A percentile compares a stretch with the other conserved stretches of the same genome.
Evolutionary conservation across 768 basidiomycete species (phyloP).

Genomic region (Kwoniella dendrophila): DNA sequence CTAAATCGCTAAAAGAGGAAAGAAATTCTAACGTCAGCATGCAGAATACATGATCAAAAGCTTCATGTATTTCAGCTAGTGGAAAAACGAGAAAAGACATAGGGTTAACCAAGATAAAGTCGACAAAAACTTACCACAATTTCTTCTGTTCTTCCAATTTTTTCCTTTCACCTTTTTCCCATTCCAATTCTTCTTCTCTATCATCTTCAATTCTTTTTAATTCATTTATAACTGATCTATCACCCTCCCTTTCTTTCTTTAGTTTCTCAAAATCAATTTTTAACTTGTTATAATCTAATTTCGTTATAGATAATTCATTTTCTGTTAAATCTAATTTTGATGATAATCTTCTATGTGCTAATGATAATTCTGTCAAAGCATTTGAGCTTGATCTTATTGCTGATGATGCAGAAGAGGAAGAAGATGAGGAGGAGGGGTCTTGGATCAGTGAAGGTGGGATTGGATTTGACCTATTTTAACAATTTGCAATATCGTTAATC

Average conservation of each 20-base stretch:
- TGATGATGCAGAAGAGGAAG: conserved; percentile 25
- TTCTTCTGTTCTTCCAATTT: conserved; percentile 50
- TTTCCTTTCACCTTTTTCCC: conserved; percentile 46
- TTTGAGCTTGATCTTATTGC: conserved; percentile 35
- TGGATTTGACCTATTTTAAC: neutral
- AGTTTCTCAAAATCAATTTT: conserved; percentile 37
- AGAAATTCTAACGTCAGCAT: no score
- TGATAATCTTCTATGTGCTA: conserved; percentile 54
- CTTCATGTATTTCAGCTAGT: no score
- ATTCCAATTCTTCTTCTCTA: conserved; percentile 47
- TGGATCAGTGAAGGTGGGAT: no score
- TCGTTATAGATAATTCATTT: conserved; percentile 21
- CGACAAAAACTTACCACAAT: conserved; percentile 43
- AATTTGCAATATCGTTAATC: no score
- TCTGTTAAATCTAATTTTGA: conserved; percentile 53
- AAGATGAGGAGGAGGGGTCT: neutral
- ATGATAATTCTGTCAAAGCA: conserved; percentile 50
- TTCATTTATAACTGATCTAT: conserved; percentile 40
- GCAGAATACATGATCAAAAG: no score
- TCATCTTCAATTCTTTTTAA: conserved; percentile 40
- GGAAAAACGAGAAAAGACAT: no score
- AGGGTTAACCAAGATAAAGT: neutral
- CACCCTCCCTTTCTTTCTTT: conserved; percentile 41
- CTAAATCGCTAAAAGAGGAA: conserved; percentile 39
- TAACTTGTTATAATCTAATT: conserved; percentile 31